phyloP scores from a whole-genome alignment of 116 monocot genomes.

The Papilionanthe hybrid region DNA sequence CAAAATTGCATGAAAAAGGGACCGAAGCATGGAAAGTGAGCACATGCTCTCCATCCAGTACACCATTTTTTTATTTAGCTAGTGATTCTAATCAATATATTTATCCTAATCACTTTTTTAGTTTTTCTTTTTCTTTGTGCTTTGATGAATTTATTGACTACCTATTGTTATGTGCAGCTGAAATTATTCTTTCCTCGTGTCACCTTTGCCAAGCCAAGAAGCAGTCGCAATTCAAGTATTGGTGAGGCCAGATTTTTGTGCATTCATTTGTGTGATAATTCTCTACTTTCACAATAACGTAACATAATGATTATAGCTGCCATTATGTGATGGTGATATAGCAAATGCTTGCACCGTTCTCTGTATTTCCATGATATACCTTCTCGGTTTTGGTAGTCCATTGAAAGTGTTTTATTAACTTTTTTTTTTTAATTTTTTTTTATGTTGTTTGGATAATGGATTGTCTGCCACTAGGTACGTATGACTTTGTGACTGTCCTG shows the following conservation, averaged over 20 bases:
- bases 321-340: no score
- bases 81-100: neutral
- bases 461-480: neutral
- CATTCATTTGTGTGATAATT: neutral
- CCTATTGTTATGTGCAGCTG: slow-evolving; percentile 45
- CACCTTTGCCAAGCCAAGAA: slow-evolving; percentile 90
- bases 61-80: no score
- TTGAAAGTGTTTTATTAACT: neutral
- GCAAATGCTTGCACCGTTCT: no score
- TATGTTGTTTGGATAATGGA: neutral
- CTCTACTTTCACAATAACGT: neutral
- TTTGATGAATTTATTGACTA: neutral
- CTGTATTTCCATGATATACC: neutral
- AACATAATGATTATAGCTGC: no score
- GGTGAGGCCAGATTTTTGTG: slow-evolving; percentile 30
- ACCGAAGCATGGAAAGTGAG: no score
- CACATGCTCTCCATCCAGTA: no score
- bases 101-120: neutral
- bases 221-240: slow-evolving; percentile 95
- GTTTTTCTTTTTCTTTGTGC: neutral
- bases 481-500: neutral
- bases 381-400: neutral
- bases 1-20: no score
- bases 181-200: slow-evolving; percentile 88
- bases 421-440: neutral